These are phyloP conservation scores for Boletales sp. DNA, from an alignment of 768 basidiomycete genomes.

Conservation along the genomic window DNA sequence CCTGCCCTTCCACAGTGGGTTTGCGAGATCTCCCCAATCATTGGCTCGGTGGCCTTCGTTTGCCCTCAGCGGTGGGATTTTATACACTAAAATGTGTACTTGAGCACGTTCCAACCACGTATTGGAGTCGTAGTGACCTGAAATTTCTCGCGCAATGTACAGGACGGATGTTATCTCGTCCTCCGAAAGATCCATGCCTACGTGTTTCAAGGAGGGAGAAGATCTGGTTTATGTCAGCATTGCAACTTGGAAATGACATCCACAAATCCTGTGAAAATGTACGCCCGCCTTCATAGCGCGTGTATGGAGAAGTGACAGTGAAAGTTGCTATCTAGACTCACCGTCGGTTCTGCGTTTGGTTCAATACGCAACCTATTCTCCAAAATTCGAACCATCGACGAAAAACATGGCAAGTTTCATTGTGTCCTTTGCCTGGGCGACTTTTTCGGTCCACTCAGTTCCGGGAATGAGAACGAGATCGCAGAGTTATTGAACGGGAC, in stretches of 20 bases:
- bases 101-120: conserved; percentile 14
- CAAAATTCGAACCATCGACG: conserved; percentile 81
- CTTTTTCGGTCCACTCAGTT: conserved; percentile 62
- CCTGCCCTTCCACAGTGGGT: conserved; percentile 89
- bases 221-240: conserved; percentile 24
- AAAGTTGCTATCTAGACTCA: conserved; percentile 42
- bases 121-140: conserved; percentile 50
- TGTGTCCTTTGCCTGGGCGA: conserved; percentile 79
- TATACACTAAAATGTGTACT: conserved; percentile 61
- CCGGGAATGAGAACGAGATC: conserved; percentile 38
- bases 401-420: conserved; percentile 93
- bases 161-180: conserved; percentile 90
- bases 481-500: conserved; percentile 60
- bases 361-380: conserved; percentile 69
- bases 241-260: not conserved
- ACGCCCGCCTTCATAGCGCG: conserved; percentile 5
- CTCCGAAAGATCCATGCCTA: conserved; percentile 49
- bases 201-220: not conserved
- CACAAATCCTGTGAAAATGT: conserved; percentile 30
- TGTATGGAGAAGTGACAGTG: conserved; percentile 3
- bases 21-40: conserved; percentile 85
- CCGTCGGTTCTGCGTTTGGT: conserved; percentile 78
- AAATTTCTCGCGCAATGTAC: conserved; percentile 87
- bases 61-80: conserved; percentile 81
- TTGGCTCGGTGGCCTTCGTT: conserved; percentile 90